Base-by-base conservation (phyloP, 2,329 filamentous ascomycete species). In the Pseudocercospora eumusae region DNA sequence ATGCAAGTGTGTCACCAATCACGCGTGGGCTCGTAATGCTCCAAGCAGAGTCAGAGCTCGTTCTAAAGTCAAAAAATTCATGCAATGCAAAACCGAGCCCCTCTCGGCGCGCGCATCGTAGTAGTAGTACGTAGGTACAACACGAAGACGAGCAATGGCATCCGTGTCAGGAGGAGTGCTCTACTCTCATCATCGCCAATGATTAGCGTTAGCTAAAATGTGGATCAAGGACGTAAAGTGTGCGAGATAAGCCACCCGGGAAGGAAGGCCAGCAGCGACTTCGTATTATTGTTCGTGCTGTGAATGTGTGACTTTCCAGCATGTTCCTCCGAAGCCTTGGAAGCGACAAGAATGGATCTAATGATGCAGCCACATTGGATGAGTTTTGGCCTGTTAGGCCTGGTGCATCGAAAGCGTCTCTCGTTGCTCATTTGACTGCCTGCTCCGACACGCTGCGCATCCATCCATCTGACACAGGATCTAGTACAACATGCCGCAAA, bases 401-500 rank as follows among this genome's bases (percentile, higher is more conserved):
- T 58, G 63, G 63, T 61, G 45, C 53, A 31, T 56, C 54, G 23
- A 50, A 53, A 59, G 59, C 40, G 20, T 54, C 53, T 57, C 20
- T n/a, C 31, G 47, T 61, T 52, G 47, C 60, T 52, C 42, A 63
- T 61, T 64, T 59, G 55, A 53, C 56, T 62, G 63, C 60, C 60
- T 62, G 62, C 63, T 58, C 57, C 60, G 63, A 58, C 62, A 59
- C 59, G 62, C 63, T 66, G 65, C 64, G 60, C 63, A 62, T 25
- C 50, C 50, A 62, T 25, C 50, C 50, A 54, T 62, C 65, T 64
- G 65, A 64, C 65, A 65, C 65, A 61, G 59, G 45, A 62, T 63
- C 57, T 67, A 59, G 65, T 66, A 64, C 63, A 20, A 65, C 65
- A 47, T 54, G 57, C 53, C 64, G 61, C 62, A 59, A 63, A 59